Conservation (phyloP, 768 basidiomycete species). For the Rubroboletus satanas region DNA sequence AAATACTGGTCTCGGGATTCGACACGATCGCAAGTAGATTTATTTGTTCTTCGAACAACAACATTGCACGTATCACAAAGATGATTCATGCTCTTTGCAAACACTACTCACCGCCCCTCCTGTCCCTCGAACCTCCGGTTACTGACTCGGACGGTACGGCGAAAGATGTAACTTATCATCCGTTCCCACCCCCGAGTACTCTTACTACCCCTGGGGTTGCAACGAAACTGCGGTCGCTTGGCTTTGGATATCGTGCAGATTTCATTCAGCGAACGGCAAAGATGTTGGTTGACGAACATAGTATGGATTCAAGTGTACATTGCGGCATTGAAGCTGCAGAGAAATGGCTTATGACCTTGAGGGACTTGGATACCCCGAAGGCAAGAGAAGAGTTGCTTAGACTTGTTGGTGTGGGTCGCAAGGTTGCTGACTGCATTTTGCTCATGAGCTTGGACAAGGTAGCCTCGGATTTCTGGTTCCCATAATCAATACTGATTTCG, state of each 20-base stretch:
- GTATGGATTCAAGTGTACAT: conserved; percentile 6
- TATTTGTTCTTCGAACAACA: conserved; percentile 97
- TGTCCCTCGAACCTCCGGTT: conserved; percentile 42
- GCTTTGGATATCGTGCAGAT: conserved; percentile 93
- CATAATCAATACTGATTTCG: conserved; percentile 3
- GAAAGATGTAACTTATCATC: conserved; percentile 52
- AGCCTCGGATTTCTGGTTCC: conserved; percentile 6
- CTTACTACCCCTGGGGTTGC: conserved; percentile 60
- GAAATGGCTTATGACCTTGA: conserved; percentile 54
- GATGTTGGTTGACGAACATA: conserved; percentile 64
- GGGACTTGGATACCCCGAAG: conserved; percentile 45
- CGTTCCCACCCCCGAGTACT: conserved; percentile 78
- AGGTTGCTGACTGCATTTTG: conserved; percentile 93
- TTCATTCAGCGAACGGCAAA: conserved; percentile 83
- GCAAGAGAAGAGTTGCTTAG: conserved; percentile 75
- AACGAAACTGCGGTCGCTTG: conserved; percentile 66
- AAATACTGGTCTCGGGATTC: neutral
- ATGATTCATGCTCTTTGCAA: conserved; percentile 85
- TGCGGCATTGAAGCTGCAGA: conserved; percentile 47
- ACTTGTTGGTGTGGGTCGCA: conserved; percentile 89
- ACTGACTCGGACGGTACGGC: conserved; percentile 29
- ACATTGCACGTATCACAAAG: conserved; percentile 89
- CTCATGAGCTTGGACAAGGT: conserved; percentile 94
- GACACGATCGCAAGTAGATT: conserved; percentile 52
- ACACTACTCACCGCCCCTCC: conserved; percentile 67